Evolutionary conservation across 495 filamentous ascomycete genomes (phyloP).

Genomic region (Hypoxylon lienhwacheense): DNA sequence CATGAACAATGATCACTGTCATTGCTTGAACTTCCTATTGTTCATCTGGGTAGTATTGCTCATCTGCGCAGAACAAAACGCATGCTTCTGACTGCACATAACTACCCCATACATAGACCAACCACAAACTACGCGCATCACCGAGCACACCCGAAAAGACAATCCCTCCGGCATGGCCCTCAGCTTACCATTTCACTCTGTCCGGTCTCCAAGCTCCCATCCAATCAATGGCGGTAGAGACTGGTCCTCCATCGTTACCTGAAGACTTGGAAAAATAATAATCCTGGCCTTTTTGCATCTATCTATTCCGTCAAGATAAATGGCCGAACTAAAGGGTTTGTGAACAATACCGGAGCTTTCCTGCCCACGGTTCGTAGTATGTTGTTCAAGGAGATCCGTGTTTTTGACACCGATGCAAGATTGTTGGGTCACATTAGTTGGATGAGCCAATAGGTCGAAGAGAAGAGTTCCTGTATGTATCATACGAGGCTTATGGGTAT

Average conservation of each 20-base stretch:
- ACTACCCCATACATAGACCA: slow-evolving; percentile 16
- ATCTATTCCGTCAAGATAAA: not conserved
- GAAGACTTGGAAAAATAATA: slow-evolving; percentile 7
- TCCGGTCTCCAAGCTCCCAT: slow-evolving; percentile 26
- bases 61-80: slow-evolving; percentile 8
- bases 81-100: slow-evolving; percentile 8
- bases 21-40: not conserved
- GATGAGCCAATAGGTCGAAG: slow-evolving; percentile 21
- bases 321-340: slow-evolving; percentile 2
- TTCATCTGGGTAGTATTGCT: slow-evolving; percentile 17
- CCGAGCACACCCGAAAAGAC: slow-evolving; percentile 15
- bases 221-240: slow-evolving; percentile 34
- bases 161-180: slow-evolving; percentile 2
- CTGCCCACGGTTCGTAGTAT: slow-evolving; percentile 1
- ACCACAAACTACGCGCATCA: slow-evolving; percentile 16
- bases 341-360: slow-evolving; percentile 1
- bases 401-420: not conserved
- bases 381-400: slow-evolving; percentile 10
- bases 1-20: not conserved
- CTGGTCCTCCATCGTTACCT: slow-evolving; percentile 13
- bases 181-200: not conserved
- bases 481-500: too few species aligned
- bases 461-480: slow-evolving; percentile 17
- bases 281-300: not conserved
- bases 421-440: not conserved